A percentile compares a stretch with the other conserved stretches of the same genome.
Evolutionary conservation across 2,329 filamentous ascomycete genomes (phyloP).

Genomic region (Allantophomopsis lycopodina): DNA sequence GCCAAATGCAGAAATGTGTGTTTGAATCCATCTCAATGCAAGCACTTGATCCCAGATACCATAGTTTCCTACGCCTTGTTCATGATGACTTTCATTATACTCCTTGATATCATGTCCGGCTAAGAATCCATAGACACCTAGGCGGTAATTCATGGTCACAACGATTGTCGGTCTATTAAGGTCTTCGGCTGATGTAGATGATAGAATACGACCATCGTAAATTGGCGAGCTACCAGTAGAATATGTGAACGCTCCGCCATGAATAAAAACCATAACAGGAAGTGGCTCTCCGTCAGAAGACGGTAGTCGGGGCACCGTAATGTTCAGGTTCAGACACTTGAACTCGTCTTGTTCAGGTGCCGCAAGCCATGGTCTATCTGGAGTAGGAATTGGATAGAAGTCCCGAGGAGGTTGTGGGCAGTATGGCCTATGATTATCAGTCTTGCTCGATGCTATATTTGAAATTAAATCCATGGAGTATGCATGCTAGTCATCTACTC

Average conservation of each 20-base stretch:
- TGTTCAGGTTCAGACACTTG: constrained; percentile 3
- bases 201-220: too few relatives aligned
- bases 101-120: constrained; percentile 11
- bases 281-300: constrained; percentile 1
- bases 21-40: constrained; percentile 38
- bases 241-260: too few relatives aligned
- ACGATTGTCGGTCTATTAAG: neutral
- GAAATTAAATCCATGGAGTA: neutral
- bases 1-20: constrained; percentile 35
- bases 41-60: constrained; percentile 36
- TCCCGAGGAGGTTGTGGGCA: constrained; percentile 1
- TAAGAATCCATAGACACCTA: constrained; percentile 15
- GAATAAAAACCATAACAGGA: constrained; percentile 1
- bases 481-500: too few relatives aligned
- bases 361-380: neutral
- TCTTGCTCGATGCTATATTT: neutral
- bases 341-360: constrained; percentile 1
- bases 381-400: neutral
- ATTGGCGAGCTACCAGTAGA: too few relatives aligned
- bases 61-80: constrained; percentile 29
- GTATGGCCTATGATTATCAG: neutral
- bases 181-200: neutral
- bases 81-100: constrained; percentile 13
- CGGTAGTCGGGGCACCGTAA: too few relatives aligned
- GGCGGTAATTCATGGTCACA: too few relatives aligned